Conservation (phyloP, 78 protist species). For the Dictyostelium citrinum region DNA sequence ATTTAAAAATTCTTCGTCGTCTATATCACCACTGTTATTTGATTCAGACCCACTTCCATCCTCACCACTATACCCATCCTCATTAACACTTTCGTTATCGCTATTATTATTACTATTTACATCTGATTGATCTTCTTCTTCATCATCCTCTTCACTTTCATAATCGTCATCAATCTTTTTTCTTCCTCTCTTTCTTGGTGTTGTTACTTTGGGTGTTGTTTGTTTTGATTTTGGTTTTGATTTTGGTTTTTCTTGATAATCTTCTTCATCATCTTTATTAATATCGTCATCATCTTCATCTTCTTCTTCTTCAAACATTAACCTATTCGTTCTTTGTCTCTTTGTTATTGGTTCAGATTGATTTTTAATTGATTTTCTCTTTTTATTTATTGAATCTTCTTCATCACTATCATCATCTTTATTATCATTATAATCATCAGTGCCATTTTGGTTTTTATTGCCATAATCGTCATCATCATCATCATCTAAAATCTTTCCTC, state of each 20-base stretch:
- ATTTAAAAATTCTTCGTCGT: constrained; percentile 11
- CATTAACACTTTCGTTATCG: not conserved
- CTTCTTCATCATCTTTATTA: not conserved
- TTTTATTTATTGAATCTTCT: not conserved
- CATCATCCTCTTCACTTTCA: not conserved
- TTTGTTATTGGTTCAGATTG: not conserved
- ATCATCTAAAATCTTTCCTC: not conserved
- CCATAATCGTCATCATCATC: not conserved
- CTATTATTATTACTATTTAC: not conserved
- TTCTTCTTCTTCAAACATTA: not conserved
- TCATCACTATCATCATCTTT: not conserved
- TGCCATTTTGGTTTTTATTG: not conserved
- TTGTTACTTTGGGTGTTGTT: not conserved
- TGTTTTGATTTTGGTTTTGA: not conserved
- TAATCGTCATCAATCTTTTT: not conserved
- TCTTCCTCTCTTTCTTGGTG: not conserved
- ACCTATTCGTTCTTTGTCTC: not conserved
- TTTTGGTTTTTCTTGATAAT: not conserved
- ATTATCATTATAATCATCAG: not conserved
- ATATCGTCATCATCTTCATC: not conserved
- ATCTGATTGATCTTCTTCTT: not conserved
- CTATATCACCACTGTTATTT: not conserved
- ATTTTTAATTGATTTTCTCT: constrained; percentile 1
- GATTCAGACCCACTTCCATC: not conserved
- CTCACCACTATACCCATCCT: not conserved